phyloP scores from a whole-genome alignment of 1,284 basidiomycete genomes.

The Inonotus obliquus region DNA sequence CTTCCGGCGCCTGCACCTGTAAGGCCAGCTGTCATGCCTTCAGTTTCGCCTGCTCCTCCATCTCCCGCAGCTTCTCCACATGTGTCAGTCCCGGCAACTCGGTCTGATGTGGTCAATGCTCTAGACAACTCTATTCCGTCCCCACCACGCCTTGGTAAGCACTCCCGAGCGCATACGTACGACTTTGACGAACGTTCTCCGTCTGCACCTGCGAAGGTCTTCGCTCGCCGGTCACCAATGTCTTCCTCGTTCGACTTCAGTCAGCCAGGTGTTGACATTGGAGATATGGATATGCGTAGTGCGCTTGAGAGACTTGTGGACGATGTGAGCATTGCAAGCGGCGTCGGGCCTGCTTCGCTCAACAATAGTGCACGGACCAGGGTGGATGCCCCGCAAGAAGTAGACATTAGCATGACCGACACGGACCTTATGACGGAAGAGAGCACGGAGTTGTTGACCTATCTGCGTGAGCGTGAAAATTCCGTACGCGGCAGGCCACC shows the following conservation, averaged over 20 bases:
- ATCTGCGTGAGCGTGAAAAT: background rate
- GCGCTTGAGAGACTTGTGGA: constrained; percentile 76
- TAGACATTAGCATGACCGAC: constrained; percentile 17
- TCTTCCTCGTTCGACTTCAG: constrained; percentile 15
- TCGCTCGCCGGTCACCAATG: background rate
- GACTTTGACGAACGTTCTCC: constrained; percentile 1
- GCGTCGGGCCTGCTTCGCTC: constrained; percentile 13
- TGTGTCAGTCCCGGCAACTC: background rate
- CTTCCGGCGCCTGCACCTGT: constrained; percentile 4
- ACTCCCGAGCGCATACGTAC: constrained; percentile 7
- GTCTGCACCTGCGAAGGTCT: background rate
- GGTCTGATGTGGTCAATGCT: background rate
- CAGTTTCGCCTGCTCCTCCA: background rate
- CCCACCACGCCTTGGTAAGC: background rate
- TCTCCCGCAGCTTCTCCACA: background rate
- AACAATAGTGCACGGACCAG: background rate
- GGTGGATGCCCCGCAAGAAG: constrained; percentile 1
- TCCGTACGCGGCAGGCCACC: background rate
- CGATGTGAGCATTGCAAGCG: constrained; percentile 40
- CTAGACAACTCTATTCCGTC: background rate
- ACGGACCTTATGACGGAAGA: constrained; percentile 17
- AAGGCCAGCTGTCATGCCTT: background rate
- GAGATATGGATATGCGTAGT: constrained; percentile 68
- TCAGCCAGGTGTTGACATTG: constrained; percentile 25
- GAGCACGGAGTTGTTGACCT: constrained; percentile 13